Base-by-base conservation (phyloP, 1,284 basidiomycete genomes). In the Tilletia walkeri region DNA sequence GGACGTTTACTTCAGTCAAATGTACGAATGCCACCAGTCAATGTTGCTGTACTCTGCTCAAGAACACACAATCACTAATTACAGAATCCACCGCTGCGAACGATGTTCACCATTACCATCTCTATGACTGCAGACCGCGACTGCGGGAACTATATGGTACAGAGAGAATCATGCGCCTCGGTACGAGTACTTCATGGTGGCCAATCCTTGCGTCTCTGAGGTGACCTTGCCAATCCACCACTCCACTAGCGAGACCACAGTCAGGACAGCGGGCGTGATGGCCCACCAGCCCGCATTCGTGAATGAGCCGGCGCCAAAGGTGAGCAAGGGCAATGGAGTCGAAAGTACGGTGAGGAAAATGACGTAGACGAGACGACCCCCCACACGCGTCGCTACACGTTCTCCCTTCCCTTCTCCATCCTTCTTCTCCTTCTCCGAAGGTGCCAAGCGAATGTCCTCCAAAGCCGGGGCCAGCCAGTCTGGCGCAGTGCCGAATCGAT, bases 281-380 rank as follows among this genome's bases (percentile, higher is more conserved):
- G 72, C 54, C 79, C 80, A 83, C 82, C 82, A 83, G 12, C 73
- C 78, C 36, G 82, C 75, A 49, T 80, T 80, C 66, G 68, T 69
- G 69, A 82, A 83, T 47, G 75, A 77, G n/a, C 82, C 82, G 1
- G 77, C 76, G 34, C 82, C 82, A 74, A 83, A 83, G 53, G 78
- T 79, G 56, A 83, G 53, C 41, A 82, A 67, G 4, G 82, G 82
- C 69, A 82, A 30, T 1, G 81, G 81, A 53, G 68, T 67, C 18
- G 69, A 67, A 20, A 73, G 74, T 5, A 82, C 53, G 41, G 75
- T 78, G 36, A 83, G 45, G 48, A 80, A 66, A 70, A 76, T 75
- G 65, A 83, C 65, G 69, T 83, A 83, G 16, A 82, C 61, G 14
- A 82, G 69, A 14, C 78, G 66, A 1, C 81, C 81, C 20, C 73